These are phyloP conservation scores for Phoma sp. DNA, from an alignment of 2,329 filamentous ascomycete genomes.

Conservation along the genomic window DNA sequence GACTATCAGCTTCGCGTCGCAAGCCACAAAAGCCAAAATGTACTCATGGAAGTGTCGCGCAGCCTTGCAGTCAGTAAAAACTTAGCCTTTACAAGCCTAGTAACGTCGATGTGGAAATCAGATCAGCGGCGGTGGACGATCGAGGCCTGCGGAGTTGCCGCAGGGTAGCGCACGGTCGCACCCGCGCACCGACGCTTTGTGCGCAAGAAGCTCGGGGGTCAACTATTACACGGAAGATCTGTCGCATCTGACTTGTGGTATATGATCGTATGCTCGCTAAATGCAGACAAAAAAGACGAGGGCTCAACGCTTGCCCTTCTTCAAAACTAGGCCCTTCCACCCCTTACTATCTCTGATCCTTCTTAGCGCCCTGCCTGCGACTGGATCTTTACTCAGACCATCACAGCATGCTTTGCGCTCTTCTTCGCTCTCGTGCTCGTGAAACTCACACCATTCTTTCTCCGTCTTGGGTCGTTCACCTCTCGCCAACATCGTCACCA, in stretches of 20 bases:
- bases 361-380: slow-evolving; percentile 38
- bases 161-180: too few species aligned
- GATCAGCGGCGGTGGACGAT: not conserved
- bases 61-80: not conserved
- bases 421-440: slow-evolving; percentile 43
- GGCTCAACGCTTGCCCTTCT: slow-evolving; percentile 42
- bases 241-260: not conserved
- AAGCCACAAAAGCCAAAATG: not conserved
- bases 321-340: slow-evolving; percentile 45
- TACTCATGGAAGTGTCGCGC: not conserved
- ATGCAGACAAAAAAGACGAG: not conserved
- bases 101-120: not conserved
- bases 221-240: too few species aligned
- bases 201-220: too few species aligned
- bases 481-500: slow-evolving; percentile 40
- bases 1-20: not conserved
- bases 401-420: slow-evolving; percentile 43
- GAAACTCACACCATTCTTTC: slow-evolving; percentile 47
- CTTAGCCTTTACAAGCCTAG: not conserved
- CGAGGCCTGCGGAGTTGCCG: not conserved
- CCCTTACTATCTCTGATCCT: slow-evolving; percentile 44
- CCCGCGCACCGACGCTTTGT: not conserved
- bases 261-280: not conserved
- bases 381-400: slow-evolving; percentile 37
- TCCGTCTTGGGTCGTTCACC: slow-evolving; percentile 45